Evolutionary conservation across 164 flowering plant genomes (phyloP), one percentile per base, ranked within the genome.

Genomic region (Litsea cubeba): DNA sequence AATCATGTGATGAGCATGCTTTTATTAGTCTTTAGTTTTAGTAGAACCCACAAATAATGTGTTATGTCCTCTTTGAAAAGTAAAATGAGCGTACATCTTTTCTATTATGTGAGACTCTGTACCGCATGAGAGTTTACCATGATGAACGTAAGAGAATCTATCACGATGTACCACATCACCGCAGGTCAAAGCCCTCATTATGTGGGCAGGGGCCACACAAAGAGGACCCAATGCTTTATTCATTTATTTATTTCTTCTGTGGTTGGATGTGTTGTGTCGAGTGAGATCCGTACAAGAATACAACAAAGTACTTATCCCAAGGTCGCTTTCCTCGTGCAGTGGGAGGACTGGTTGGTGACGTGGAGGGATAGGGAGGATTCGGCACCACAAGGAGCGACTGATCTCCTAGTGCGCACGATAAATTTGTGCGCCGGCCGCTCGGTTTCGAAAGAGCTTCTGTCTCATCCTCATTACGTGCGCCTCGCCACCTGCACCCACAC

Each of bases 291-390:
- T 40, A 40, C 66, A 22, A 22, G 26, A 22, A 63, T 12, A 63
- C 26, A n/a, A 22, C 12, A 22, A 4, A 22, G 66, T 22, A 22
- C 26, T 24, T 10, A 63, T 22, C 10, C 1, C 14, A 10, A 58
- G 23, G n/a, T 62, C 12, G 22, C 57, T 72, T 46, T 40, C 32
- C 60, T 24, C 28, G 12, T 51, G 54, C 74, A 94, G 97, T 92
- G 97, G 97, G 82, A 79, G 40, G 80, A 71, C 20, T 92, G 94
- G 96, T 10, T 94, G 76, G 14, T 62, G 74, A 78, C 67, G 15
- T 76, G 84, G 87, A 54, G 20, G 7, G 72, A 69, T 0, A 68
- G 50, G 5, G 75, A 70, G 17, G 73, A 76, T 77, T 84, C 81
- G n/a, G 46, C 46, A 50, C 62, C 12, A 74, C 62, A n/a, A 22